Conservation (phyloP, 495 filamentous ascomycete genomes). For the Penicillium turbatum region DNA sequence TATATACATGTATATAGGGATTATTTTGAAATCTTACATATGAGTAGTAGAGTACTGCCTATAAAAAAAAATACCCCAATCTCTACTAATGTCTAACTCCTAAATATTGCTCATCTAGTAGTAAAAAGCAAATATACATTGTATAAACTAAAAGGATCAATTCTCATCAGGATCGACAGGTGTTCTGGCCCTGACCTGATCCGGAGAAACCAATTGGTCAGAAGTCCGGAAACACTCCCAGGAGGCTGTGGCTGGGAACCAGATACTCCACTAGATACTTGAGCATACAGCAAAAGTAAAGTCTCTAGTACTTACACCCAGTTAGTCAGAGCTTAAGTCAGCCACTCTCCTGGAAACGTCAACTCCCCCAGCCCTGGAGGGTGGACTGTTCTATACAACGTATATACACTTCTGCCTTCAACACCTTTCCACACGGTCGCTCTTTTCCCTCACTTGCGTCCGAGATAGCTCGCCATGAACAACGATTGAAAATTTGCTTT, state of each 20-base stretch:
- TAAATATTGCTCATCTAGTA: no score
- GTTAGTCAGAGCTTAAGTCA: slow-evolving; percentile 26
- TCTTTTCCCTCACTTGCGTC: background rate
- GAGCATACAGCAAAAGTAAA: background rate
- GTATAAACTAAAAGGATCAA: no score
- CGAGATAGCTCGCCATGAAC: slow-evolving; percentile 15
- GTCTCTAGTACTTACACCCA: slow-evolving; percentile 1
- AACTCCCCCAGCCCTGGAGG: slow-evolving; percentile 1
- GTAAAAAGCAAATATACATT: background rate
- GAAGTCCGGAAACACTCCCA: background rate
- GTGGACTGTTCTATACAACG: slow-evolving; percentile 11
- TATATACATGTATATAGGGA: background rate
- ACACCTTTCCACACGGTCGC: background rate
- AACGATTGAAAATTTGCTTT: slow-evolving; percentile 9
- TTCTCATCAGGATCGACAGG: slow-evolving; percentile 13
- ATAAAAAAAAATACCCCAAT: background rate
- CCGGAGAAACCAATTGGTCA: slow-evolving; percentile 18
- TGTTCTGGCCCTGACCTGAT: slow-evolving; percentile 22
- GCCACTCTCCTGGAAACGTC: slow-evolving; percentile 28
- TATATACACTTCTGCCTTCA: slow-evolving; percentile 3
- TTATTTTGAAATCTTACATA: background rate
- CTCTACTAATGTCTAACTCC: background rate
- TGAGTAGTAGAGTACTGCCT: no score
- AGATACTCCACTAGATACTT: slow-evolving; percentile 8
- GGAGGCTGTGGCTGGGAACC: slow-evolving; percentile 4